phyloP scores from a whole-genome alignment of 768 basidiomycete species.

The Trametes cinnabarina region DNA sequence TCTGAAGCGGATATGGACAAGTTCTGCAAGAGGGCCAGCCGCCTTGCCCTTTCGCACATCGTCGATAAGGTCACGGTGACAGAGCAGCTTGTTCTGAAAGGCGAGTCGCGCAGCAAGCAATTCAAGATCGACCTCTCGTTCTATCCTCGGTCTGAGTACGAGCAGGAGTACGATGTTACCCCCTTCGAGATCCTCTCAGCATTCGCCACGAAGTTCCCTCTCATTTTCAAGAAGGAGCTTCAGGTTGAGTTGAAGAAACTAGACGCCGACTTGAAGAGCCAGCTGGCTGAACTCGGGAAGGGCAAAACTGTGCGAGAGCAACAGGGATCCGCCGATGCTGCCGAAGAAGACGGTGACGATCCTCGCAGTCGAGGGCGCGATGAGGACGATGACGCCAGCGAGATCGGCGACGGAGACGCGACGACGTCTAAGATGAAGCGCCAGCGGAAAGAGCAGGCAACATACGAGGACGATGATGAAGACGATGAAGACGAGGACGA shows the following conservation, averaged over 20 bases:
- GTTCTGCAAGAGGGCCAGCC: constrained; percentile 89
- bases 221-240: constrained; percentile 83
- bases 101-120: constrained; percentile 67
- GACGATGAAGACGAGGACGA: constrained; percentile 54
- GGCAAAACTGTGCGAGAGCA: constrained; percentile 55
- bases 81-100: constrained; percentile 68
- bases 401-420: constrained; percentile 79
- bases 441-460: constrained; percentile 69
- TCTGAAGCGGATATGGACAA: constrained; percentile 54
- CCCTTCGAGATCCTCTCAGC: constrained; percentile 68
- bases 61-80: constrained; percentile 80
- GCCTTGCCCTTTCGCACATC: constrained; percentile 83
- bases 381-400: constrained; percentile 66
- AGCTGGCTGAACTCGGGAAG: constrained; percentile 81
- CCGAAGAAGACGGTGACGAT: constrained; percentile 55
- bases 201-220: constrained; percentile 74
- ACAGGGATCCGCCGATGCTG: constrained; percentile 42
- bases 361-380: constrained; percentile 31
- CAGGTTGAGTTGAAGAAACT: constrained; percentile 81
- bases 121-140: constrained; percentile 82
- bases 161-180: constrained; percentile 75
- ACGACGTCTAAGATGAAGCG: constrained; percentile 73
- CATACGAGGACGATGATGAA: constrained; percentile 73
- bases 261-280: constrained; percentile 72
- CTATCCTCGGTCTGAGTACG: constrained; percentile 84